Evolutionary conservation across 257 asterid genomes (phyloP).

Genomic region (Schizonepeta tenuifolia): DNA sequence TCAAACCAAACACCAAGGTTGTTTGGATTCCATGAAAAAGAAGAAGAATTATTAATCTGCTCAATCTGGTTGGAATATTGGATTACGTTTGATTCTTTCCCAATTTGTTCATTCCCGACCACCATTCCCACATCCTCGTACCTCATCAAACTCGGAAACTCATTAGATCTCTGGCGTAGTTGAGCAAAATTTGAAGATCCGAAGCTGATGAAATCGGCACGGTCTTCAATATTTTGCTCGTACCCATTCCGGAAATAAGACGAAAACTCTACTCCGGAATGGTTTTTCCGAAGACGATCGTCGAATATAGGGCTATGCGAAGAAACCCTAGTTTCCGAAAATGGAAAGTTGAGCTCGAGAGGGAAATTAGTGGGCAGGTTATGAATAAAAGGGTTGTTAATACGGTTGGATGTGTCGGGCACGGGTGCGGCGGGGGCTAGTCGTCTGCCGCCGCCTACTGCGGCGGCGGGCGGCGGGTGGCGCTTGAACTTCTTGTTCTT

Average conservation of each 20-base stretch:
- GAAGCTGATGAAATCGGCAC: background rate
- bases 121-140: constrained; percentile 29
- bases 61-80: constrained; percentile 14
- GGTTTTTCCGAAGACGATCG: constrained; percentile 32
- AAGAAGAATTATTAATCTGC: constrained; percentile 21
- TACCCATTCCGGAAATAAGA: constrained; percentile 26
- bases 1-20: constrained; percentile 43
- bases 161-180: constrained; percentile 21
- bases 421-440: constrained; percentile 11
- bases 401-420: constrained; percentile 3
- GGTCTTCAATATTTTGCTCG: constrained; percentile 2
- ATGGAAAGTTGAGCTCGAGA: constrained; percentile 39
- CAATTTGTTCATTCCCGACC: constrained; percentile 25
- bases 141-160: constrained; percentile 17
- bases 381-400: constrained; percentile 29
- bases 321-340: constrained; percentile 36
- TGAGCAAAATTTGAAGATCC: constrained; percentile 6
- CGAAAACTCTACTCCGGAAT: constrained; percentile 42
- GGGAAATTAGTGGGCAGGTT: constrained; percentile 18
- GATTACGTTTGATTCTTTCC: constrained; percentile 22
- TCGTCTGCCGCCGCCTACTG: background rate
- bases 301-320: constrained; percentile 19
- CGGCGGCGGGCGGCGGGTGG: constrained; percentile 1
- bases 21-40: constrained; percentile 30
- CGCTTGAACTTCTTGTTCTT: constrained; percentile 43